These are phyloP conservation scores for Exserohilum rostratum DNA, from an alignment of 2,329 filamentous ascomycete genomes.

Conservation along the genomic window DNA sequence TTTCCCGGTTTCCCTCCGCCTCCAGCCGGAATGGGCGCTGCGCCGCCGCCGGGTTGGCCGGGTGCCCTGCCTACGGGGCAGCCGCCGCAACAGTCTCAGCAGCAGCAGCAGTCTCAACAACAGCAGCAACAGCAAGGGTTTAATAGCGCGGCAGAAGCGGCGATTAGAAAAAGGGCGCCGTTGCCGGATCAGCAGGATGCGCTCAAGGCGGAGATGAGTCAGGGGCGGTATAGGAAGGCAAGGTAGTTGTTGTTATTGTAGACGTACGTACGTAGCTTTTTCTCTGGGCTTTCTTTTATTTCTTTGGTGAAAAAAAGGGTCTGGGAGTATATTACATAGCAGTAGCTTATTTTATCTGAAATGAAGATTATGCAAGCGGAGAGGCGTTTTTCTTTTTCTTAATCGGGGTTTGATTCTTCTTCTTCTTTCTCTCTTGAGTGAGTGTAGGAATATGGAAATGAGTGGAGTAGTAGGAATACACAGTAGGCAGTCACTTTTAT, in stretches of 20 bases:
- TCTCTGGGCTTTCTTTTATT: no score
- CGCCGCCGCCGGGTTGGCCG: conserved; percentile 22
- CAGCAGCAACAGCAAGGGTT: conserved; percentile 22
- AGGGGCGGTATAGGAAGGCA: conserved; percentile 55
- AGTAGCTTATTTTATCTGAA: no score
- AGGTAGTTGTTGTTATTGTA: conserved; percentile 15
- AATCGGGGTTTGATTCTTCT: no score
- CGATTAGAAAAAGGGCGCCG: conserved; percentile 61
- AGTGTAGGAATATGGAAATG: no score
- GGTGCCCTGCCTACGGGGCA: conserved; percentile 1
- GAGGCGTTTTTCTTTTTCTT: no score
- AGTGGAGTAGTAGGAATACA: no score
- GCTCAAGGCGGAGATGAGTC: conserved; percentile 75
- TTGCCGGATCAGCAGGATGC: conserved; percentile 86
- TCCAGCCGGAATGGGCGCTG: conserved; percentile 15
- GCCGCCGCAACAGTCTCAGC: background rate
- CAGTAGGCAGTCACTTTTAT: no score
- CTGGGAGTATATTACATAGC: no score
- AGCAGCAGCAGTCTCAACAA: background rate
- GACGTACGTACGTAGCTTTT: no score
- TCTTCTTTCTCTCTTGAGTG: no score
- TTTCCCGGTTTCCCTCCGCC: conserved; percentile 24
- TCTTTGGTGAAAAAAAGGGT: no score
- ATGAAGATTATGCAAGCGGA: background rate
- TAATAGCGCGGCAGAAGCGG: conserved; percentile 18